Evolutionary conservation across 495 filamentous ascomycete genomes (phyloP).

Genomic region (Aspergillus sparsus): DNA sequence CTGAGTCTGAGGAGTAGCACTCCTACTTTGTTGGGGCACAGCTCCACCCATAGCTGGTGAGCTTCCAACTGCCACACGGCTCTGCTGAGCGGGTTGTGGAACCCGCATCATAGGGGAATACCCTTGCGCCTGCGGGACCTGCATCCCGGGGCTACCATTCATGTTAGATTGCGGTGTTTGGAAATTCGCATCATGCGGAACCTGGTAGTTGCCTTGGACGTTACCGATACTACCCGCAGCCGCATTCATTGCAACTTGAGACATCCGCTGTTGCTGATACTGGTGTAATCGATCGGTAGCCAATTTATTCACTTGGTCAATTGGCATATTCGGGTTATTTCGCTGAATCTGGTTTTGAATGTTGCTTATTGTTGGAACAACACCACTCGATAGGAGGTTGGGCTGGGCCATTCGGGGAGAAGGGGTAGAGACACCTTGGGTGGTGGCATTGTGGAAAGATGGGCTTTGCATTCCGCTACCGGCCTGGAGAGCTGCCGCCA

Average conservation of each 20-base stretch:
- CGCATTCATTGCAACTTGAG: slow-evolving; percentile 65
- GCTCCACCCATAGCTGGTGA: slow-evolving; percentile 46
- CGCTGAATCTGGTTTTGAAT: slow-evolving; percentile 53
- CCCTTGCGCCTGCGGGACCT: slow-evolving; percentile 58
- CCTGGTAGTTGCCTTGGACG: slow-evolving; percentile 44
- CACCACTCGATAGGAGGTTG: slow-evolving; percentile 54
- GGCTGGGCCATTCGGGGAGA: slow-evolving; percentile 55
- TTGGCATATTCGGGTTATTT: slow-evolving; percentile 55
- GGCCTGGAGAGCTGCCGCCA: slow-evolving; percentile 53
- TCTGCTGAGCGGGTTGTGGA: slow-evolving; percentile 57
- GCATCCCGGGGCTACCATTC: slow-evolving; percentile 43
- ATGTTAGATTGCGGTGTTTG: slow-evolving; percentile 37
- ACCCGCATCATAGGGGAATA: slow-evolving; percentile 74
- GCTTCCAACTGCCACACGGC: slow-evolving; percentile 40
- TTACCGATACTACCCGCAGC: slow-evolving; percentile 56
- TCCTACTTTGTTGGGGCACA: slow-evolving; percentile 44
- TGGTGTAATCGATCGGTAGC: slow-evolving; percentile 61
- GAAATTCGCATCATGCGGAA: slow-evolving; percentile 44
- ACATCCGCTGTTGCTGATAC: slow-evolving; percentile 55
- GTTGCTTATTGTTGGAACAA: slow-evolving; percentile 55
- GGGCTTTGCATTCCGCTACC: slow-evolving; percentile 52
- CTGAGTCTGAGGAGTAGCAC: slow-evolving; percentile 53
- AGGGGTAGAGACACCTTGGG: slow-evolving; percentile 49
- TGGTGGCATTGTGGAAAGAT: slow-evolving; percentile 46
- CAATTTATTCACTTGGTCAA: slow-evolving; percentile 60